Evolutionary conservation across 2,329 filamentous ascomycete species (phyloP).

Genomic region (Cordyceps farinosa): DNA sequence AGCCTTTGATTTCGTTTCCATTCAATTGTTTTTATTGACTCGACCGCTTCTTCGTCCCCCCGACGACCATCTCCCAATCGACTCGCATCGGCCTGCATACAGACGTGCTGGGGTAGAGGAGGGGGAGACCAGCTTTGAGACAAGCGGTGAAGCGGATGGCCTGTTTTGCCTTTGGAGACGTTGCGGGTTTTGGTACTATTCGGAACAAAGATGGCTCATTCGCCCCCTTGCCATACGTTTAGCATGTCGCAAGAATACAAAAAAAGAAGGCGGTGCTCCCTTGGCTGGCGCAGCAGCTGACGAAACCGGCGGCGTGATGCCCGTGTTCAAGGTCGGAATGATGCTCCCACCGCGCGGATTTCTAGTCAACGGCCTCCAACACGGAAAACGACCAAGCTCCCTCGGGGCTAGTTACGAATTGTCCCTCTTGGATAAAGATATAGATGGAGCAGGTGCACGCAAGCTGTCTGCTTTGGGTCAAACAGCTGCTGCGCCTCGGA

Average conservation of each 20-base stretch:
- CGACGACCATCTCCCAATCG: constrained; percentile 15
- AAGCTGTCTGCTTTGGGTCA: neutral
- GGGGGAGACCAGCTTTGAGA: constrained; percentile 10
- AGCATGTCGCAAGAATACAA: neutral
- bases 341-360: neutral
- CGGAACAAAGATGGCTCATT: no score
- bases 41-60: neutral
- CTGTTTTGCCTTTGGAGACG: neutral
- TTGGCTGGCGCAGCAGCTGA: constrained; percentile 9
- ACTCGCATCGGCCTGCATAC: constrained; percentile 14
- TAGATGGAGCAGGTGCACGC: neutral
- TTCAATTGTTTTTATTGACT: constrained; percentile 9
- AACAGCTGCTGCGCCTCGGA: neutral
- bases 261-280: constrained; percentile 1
- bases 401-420: neutral
- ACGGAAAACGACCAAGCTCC: neutral
- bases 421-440: neutral
- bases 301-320: neutral
- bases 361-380: constrained; percentile 13
- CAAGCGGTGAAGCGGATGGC: constrained; percentile 16
- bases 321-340: neutral
- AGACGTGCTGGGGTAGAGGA: constrained; percentile 5
- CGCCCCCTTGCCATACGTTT: neutral
- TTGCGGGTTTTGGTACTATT: neutral
- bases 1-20: neutral